phyloP scores from a whole-genome alignment of 1,284 basidiomycete species.

The Leccinum holopus region DNA sequence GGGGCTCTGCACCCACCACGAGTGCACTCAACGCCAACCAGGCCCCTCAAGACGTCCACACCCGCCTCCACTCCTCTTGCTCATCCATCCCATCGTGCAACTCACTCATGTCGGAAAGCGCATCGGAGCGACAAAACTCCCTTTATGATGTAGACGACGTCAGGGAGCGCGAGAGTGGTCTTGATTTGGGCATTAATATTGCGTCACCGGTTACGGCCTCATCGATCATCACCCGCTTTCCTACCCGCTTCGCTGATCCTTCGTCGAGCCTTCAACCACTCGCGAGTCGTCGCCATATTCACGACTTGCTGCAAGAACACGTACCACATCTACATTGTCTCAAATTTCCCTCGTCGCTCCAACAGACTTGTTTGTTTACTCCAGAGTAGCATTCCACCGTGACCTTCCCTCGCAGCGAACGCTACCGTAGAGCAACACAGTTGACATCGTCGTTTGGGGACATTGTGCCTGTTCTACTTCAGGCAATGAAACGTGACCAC shows the following conservation, averaged over 20 bases:
- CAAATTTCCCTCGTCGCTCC: conserved; percentile 74
- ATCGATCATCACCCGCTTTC: conserved; percentile 78
- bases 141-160: conserved; percentile 29
- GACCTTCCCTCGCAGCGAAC: conserved; percentile 52
- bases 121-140: conserved; percentile 39
- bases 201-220: conserved; percentile 13
- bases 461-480: conserved; percentile 68
- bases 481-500: conserved; percentile 67
- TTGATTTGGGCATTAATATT: conserved; percentile 7
- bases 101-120: conserved; percentile 45
- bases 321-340: conserved; percentile 82
- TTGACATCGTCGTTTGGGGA: conserved; percentile 69
- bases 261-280: conserved; percentile 54
- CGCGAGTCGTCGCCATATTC: conserved; percentile 62
- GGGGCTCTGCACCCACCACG: conserved; percentile 16
- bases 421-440: conserved; percentile 64
- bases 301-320: conserved; percentile 85
- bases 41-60: conserved; percentile 17
- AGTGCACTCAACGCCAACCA: conserved; percentile 10
- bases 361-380: conserved; percentile 59
- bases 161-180: conserved; percentile 16
- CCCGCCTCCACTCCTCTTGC: conserved; percentile 28
- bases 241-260: conserved; percentile 60
- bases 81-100: conserved; percentile 38
- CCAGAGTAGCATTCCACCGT: conserved; percentile 48